A percentile compares a stretch with the other conserved stretches of the same genome.
These are phyloP conservation scores for Boletus vinaceobasis DNA, from an alignment of 768 basidiomycete genomes.

Conservation along the genomic window DNA sequence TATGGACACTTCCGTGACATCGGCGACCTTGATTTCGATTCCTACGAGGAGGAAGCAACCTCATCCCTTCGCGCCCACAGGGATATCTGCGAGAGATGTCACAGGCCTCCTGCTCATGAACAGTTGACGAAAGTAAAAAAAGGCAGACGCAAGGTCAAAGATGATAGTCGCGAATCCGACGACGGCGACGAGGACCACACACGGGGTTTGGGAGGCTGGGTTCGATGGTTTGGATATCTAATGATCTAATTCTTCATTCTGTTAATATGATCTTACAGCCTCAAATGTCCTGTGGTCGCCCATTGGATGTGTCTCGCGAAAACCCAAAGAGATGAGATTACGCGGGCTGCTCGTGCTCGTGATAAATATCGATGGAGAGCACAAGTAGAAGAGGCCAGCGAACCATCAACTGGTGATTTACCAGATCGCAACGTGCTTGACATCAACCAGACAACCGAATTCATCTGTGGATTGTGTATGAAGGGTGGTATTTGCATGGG, in stretches of 20 bases:
- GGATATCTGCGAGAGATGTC: constrained; percentile 69
- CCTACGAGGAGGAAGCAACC: constrained; percentile 54
- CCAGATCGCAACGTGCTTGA: constrained; percentile 46
- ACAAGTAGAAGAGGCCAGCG: constrained; percentile 22
- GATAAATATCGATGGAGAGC: constrained; percentile 43
- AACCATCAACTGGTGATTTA: constrained; percentile 29
- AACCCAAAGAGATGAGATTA: constrained; percentile 68
- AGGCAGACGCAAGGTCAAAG: constrained; percentile 38
- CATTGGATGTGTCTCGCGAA: constrained; percentile 75
- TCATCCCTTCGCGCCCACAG: constrained; percentile 60
- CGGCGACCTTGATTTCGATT: constrained; percentile 38
- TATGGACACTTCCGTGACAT: constrained; percentile 48
- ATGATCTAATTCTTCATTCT: not conserved
- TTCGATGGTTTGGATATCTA: constrained; percentile 63
- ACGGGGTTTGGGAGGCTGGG: constrained; percentile 69
- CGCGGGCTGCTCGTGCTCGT: constrained; percentile 56
- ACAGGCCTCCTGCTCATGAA: constrained; percentile 53
- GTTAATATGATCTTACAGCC: constrained; percentile 38
- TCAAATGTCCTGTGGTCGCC: constrained; percentile 71
- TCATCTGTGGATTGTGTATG: constrained; percentile 70
- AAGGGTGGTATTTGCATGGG: constrained; percentile 79
- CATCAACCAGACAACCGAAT: constrained; percentile 66
- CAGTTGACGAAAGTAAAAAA: constrained; percentile 44
- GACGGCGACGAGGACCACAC: constrained; percentile 54
- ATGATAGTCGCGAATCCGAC: constrained; percentile 42